Percentiles rank a stretch among this genome's conserved stretches.
These are phyloP conservation scores for Diversispora epigaea DNA, from an alignment of 192 early-diverging fungal genomes.

Conservation along the genomic window DNA sequence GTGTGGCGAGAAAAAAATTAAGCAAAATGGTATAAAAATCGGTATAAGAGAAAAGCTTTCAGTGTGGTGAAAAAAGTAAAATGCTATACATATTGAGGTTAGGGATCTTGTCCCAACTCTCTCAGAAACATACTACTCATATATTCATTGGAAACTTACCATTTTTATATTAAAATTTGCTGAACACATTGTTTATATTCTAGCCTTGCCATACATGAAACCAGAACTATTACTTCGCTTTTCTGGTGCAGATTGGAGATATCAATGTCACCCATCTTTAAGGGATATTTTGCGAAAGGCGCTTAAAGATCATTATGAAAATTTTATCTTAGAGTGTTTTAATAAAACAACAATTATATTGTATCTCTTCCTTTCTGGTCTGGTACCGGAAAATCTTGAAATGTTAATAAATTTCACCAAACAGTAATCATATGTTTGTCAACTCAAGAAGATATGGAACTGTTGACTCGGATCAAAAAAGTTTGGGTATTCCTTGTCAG, in stretches of 20 bases:
- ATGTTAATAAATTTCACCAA: conserved; percentile 2
- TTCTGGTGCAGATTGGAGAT: conserved; percentile 9
- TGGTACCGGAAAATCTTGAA: conserved; percentile 22
- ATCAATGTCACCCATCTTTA: conserved; percentile 12
- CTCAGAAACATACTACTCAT: background rate
- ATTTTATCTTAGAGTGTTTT: background rate
- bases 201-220: conserved; percentile 21
- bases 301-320: background rate
- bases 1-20: too few species aligned
- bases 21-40: too few species aligned
- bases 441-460: conserved; percentile 12
- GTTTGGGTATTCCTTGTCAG: conserved; percentile 28
- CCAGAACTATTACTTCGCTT: background rate
- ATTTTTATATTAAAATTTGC: background rate
- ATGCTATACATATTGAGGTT: too few species aligned
- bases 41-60: too few species aligned
- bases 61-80: too few species aligned
- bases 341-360: conserved; percentile 11
- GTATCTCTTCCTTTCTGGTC: conserved; percentile 29
- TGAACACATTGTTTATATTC: background rate
- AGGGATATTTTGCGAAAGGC: conserved; percentile 2
- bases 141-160: background rate
- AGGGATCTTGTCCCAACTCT: background rate
- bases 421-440: conserved; percentile 19
- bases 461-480: conserved; percentile 13